phyloP scores from a whole-genome alignment of 2,329 filamentous ascomycete species.

The Aureobasidium zeae region DNA sequence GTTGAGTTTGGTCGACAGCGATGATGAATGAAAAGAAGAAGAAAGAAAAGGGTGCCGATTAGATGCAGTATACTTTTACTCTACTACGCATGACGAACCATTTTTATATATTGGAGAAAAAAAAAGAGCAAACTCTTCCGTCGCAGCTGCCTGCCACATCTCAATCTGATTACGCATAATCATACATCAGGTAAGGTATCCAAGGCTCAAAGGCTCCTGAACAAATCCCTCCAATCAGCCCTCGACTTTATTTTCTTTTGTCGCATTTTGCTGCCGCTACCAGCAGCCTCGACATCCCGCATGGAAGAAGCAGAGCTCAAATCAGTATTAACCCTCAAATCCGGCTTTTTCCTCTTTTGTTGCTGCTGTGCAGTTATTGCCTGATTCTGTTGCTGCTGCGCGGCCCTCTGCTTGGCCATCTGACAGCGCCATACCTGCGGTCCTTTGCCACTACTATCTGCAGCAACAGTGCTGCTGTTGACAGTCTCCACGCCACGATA shows the following conservation, averaged over 20 bases:
- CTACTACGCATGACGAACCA: too few relatives aligned
- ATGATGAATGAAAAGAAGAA: slow-evolving; percentile 19
- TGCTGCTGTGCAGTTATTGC: slow-evolving; percentile 1
- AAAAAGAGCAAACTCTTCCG: too few relatives aligned
- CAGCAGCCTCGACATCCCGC: too few relatives aligned
- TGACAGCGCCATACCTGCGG: slow-evolving; percentile 5
- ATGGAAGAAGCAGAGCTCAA: too few relatives aligned
- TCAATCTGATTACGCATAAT: too few relatives aligned
- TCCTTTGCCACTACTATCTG: too few relatives aligned
- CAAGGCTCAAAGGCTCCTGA: slow-evolving; percentile 16
- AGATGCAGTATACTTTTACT: too few relatives aligned
- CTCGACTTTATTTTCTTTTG: slow-evolving; percentile 15
- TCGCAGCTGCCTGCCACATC: too few relatives aligned
- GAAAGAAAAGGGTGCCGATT: too few relatives aligned
- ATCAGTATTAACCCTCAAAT: slow-evolving; percentile 8
- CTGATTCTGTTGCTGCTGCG: not conserved
- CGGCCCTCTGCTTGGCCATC: not conserved
- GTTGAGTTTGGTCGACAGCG: slow-evolving; percentile 19
- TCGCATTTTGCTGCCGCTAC: slow-evolving; percentile 10
- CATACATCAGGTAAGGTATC: too few relatives aligned
- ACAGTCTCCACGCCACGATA: slow-evolving; percentile 3
- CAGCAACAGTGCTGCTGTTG: not conserved
- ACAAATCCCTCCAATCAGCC: slow-evolving; percentile 18
- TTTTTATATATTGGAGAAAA: too few relatives aligned
- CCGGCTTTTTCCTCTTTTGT: not conserved